phyloP scores from a whole-genome alignment of 371 early-diverging fungal species.

The Syncephalastrum monosporum region DNA sequence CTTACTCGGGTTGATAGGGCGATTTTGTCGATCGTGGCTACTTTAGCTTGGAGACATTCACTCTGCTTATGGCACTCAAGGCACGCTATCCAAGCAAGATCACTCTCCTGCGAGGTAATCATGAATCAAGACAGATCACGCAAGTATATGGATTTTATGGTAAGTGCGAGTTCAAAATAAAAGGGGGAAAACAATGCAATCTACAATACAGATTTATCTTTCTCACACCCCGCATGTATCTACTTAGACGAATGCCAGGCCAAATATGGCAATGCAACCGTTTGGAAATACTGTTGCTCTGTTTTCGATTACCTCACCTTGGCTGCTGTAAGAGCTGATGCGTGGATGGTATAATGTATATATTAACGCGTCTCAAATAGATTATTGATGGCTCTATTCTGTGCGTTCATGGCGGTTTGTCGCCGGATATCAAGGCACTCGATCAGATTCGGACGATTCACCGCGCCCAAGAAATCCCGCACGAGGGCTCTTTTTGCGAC shows the following conservation, averaged over 20 bases:
- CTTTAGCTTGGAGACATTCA: slow-evolving; percentile 98
- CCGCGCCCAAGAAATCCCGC: slow-evolving; percentile 98
- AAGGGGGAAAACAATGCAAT: not conserved
- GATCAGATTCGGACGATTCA: slow-evolving; percentile 98
- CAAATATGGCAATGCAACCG: slow-evolving; percentile 98
- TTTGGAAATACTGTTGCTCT: slow-evolving; percentile 99
- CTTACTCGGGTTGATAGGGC: slow-evolving; percentile 46
- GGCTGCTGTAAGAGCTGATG: slow-evolving; percentile 93
- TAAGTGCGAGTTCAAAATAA: slow-evolving; percentile 10
- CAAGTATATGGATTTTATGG: slow-evolving; percentile 99
- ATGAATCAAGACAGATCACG: slow-evolving; percentile 98
- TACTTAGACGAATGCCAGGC: slow-evolving; percentile 93
- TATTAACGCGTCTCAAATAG: slow-evolving; percentile 16
- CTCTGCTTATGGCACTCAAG: slow-evolving; percentile 94
- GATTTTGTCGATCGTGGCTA: slow-evolving; percentile 99
- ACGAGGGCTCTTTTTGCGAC: slow-evolving; percentile 98
- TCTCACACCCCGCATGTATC: not conserved
- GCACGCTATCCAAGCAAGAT: slow-evolving; percentile 94
- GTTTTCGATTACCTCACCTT: slow-evolving; percentile 98
- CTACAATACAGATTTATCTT: not conserved
- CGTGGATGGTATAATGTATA: slow-evolving; percentile 15
- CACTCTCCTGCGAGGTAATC: slow-evolving; percentile 99
- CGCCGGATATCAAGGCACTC: slow-evolving; percentile 94
- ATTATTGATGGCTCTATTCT: slow-evolving; percentile 72
- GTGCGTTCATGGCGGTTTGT: slow-evolving; percentile 99